Conservation (phyloP, 208 protist species). For the Leishmania tropica region DNA sequence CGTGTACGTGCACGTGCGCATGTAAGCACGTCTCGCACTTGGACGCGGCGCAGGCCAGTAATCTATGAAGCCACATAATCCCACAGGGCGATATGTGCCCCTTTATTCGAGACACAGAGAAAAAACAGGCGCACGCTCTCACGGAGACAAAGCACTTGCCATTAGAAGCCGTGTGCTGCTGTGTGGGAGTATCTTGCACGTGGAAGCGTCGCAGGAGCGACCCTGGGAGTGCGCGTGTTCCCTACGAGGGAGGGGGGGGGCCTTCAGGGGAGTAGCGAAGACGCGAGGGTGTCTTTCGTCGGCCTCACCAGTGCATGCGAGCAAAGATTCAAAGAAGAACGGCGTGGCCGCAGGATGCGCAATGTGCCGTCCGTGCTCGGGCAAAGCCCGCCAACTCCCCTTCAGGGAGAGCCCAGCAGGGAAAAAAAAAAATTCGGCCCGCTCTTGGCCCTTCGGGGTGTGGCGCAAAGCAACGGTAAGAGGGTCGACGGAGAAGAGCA, state of each 20-base stretch:
- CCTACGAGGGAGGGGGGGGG: not conserved
- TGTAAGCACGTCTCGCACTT: not conserved
- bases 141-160: not conserved
- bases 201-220: not conserved
- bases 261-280: not conserved
- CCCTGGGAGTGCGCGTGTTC: not conserved
- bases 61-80: slow-evolving; percentile 4
- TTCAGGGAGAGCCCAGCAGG: not conserved
- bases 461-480: not conserved
- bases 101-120: not conserved
- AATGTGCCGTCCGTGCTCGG: not conserved
- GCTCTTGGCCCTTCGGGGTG: not conserved
- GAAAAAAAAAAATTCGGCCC: not conserved
- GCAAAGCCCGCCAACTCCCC: not conserved
- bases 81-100: not conserved
- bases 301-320: not conserved
- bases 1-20: not conserved
- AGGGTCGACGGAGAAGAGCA: not conserved
- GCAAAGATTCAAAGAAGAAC: not conserved
- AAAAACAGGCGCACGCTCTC: not conserved
- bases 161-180: not conserved
- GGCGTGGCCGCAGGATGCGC: not conserved
- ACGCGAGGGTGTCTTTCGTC: not conserved
- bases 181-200: not conserved
- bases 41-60: not conserved